Percentiles rank a stretch among this genome's conserved stretches.
These are phyloP conservation scores for Poa annua DNA, from an alignment of 176 grass and related monocot genomes.

Conservation along the genomic window DNA sequence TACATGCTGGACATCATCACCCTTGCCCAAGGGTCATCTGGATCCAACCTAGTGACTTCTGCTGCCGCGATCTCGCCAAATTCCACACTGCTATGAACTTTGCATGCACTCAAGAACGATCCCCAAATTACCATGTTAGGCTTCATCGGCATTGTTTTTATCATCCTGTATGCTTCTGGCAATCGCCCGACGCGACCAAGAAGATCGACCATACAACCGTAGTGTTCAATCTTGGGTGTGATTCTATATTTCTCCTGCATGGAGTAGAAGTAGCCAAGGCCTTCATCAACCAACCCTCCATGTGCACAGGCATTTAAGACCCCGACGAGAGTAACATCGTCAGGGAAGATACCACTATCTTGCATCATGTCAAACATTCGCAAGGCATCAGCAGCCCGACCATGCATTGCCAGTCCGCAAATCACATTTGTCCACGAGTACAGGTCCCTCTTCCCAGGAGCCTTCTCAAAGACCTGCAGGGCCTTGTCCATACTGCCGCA, in stretches of 20 bases:
- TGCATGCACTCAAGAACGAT: slow-evolving; percentile 69
- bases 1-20: slow-evolving; percentile 92
- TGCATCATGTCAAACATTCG: slow-evolving; percentile 62
- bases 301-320: slow-evolving; percentile 81
- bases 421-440: slow-evolving; percentile 80
- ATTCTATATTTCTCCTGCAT: slow-evolving; percentile 62
- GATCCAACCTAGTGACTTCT: slow-evolving; percentile 66
- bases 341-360: slow-evolving; percentile 52
- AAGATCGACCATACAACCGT: slow-evolving; percentile 83
- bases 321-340: slow-evolving; percentile 72
- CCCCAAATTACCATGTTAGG: slow-evolving; percentile 73
- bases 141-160: slow-evolving; percentile 66
- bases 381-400: slow-evolving; percentile 60
- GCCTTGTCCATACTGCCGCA: slow-evolving; percentile 73
- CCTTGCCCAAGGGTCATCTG: slow-evolving; percentile 61
- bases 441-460: slow-evolving; percentile 58
- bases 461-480: slow-evolving; percentile 68
- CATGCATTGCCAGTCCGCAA: slow-evolving; percentile 75
- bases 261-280: slow-evolving; percentile 59
- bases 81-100: slow-evolving; percentile 66
- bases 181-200: slow-evolving; percentile 66
- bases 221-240: slow-evolving; percentile 66
- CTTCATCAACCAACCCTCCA: slow-evolving; percentile 68
- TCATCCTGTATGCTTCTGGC: slow-evolving; percentile 68
- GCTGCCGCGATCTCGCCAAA: slow-evolving; percentile 61